Percentiles rank a stretch among this genome's conserved stretches.
Evolutionary conservation across 106 monocot species (phyloP).

Genomic region (Acorus calamus): DNA sequence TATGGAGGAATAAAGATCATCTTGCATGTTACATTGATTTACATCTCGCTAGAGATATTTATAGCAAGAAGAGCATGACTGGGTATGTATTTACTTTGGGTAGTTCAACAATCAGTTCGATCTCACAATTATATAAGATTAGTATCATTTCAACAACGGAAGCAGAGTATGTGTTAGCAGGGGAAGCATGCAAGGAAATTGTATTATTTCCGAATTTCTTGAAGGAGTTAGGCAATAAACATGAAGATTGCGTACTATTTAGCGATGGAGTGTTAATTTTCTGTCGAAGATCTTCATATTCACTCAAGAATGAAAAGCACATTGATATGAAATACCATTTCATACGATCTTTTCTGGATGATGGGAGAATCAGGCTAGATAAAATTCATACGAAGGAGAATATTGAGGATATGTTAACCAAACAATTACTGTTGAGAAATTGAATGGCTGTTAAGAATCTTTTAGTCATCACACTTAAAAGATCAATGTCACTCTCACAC

Average conservation of each 20-base stretch:
- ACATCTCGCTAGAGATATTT: not conserved
- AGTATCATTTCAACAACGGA: not conserved
- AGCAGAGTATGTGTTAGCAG: not conserved
- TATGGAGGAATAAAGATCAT: not conserved
- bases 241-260: not conserved
- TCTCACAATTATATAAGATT: not conserved
- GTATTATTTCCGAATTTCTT: not conserved
- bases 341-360: not conserved
- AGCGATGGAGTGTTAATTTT: not conserved
- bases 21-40: not conserved
- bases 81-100: not conserved
- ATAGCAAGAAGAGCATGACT: not conserved
- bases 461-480: too few relatives aligned
- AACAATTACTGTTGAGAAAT: not conserved
- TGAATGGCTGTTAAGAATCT: not conserved
- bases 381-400: not conserved
- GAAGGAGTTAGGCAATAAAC: not conserved
- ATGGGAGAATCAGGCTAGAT: not conserved
- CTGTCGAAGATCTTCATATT: not conserved
- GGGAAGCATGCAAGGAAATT: not conserved
- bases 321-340: not conserved
- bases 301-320: not conserved
- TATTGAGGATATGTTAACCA: not conserved
- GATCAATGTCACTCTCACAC: too few relatives aligned
- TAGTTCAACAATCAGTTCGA: not conserved